Evolutionary conservation across 768 basidiomycete species (phyloP).

Genomic region (Leccinellum rugosiceps): DNA sequence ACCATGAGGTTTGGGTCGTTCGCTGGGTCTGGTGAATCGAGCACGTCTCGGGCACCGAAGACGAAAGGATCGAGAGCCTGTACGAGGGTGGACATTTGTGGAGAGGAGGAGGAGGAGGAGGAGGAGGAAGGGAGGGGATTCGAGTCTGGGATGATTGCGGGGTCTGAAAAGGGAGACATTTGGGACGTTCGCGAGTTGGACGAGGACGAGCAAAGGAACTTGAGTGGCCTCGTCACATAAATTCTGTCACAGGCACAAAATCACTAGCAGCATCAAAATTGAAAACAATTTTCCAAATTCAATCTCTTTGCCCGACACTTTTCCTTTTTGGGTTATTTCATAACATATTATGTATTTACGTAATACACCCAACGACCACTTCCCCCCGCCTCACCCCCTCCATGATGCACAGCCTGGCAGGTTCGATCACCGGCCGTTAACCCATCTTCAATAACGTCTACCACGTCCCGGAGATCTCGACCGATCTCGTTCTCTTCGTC

Average conservation of each 20-base stretch:
- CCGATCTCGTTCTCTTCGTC: slow-evolving; percentile 69
- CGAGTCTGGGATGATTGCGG: not conserved
- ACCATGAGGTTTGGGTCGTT: slow-evolving; percentile 48
- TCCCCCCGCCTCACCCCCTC: slow-evolving; percentile 19
- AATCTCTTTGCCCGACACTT: slow-evolving; percentile 17
- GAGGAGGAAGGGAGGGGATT: slow-evolving; percentile 27
- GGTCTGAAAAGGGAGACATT: not conserved
- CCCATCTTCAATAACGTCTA: slow-evolving; percentile 45
- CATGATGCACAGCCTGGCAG: slow-evolving; percentile 24
- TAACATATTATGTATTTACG: slow-evolving; percentile 17
- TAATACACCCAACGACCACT: slow-evolving; percentile 14
- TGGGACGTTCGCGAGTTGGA: not conserved
- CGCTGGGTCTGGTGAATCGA: slow-evolving; percentile 28
- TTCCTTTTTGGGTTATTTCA: slow-evolving; percentile 11
- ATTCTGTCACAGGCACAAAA: slow-evolving; percentile 37
- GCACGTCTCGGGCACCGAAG: slow-evolving; percentile 25
- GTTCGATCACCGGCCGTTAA: slow-evolving; percentile 4
- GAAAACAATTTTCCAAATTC: slow-evolving; percentile 27
- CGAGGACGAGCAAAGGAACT: not conserved
- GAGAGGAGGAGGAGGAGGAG: slow-evolving; percentile 20
- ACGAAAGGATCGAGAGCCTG: slow-evolving; percentile 7
- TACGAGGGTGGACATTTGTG: slow-evolving; percentile 10
- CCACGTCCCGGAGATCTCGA: slow-evolving; percentile 65
- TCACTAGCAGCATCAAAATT: slow-evolving; percentile 23
- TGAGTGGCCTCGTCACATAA: slow-evolving; percentile 21